These are phyloP conservation scores for Pulveroboletus sp. DNA, from an alignment of 768 basidiomycete species.

Conservation along the genomic window DNA sequence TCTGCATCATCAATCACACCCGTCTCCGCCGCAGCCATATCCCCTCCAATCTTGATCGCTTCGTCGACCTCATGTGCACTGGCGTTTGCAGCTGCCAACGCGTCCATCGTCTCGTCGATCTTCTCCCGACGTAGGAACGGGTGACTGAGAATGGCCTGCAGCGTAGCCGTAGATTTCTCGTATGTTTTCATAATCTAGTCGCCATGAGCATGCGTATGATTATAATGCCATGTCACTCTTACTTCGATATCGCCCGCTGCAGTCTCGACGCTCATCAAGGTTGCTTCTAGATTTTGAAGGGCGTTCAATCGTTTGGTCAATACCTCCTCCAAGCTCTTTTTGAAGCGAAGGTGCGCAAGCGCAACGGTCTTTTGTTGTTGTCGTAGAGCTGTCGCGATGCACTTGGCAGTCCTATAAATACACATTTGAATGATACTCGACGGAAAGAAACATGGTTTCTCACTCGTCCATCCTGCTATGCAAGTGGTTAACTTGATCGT, in stretches of 20 bases:
- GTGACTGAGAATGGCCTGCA: constrained; percentile 73
- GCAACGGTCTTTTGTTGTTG: constrained; percentile 74
- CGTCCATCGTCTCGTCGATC: constrained; percentile 86
- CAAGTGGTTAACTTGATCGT: constrained; percentile 64
- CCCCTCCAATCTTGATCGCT: constrained; percentile 65
- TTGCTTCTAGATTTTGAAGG: constrained; percentile 70
- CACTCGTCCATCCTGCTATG: constrained; percentile 76
- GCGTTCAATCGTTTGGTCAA: constrained; percentile 73
- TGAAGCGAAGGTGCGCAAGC: constrained; percentile 71
- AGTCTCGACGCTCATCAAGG: constrained; percentile 78
- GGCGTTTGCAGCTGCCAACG: constrained; percentile 77
- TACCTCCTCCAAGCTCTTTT: constrained; percentile 78
- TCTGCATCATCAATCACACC: constrained; percentile 54
- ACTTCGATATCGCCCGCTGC: constrained; percentile 91
- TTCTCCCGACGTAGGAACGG: constrained; percentile 75
- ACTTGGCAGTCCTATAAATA: constrained; percentile 61
- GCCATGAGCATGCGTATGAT: neutral
- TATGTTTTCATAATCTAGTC: constrained; percentile 82
- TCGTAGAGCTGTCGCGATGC: constrained; percentile 62
- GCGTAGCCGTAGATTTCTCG: constrained; percentile 75
- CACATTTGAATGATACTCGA: neutral
- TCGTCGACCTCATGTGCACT: constrained; percentile 84
- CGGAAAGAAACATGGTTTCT: constrained; percentile 11
- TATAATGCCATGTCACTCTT: constrained; percentile 14
- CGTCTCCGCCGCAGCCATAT: constrained; percentile 49